phyloP scores from a whole-genome alignment of 2,329 filamentous ascomycete genomes.

The Ophiostoma sp. region DNA sequence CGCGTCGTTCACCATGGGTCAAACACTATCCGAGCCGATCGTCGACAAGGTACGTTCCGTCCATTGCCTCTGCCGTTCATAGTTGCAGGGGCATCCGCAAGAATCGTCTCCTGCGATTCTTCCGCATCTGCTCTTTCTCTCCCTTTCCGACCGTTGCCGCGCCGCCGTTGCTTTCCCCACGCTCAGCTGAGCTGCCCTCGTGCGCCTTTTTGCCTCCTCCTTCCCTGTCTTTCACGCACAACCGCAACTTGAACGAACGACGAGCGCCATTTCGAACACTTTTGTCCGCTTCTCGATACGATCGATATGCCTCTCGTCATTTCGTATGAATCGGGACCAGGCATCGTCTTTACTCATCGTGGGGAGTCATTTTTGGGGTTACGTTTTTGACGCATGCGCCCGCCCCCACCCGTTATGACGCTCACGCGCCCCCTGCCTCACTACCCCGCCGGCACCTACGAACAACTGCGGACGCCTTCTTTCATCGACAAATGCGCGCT shows the following conservation, averaged over 20 bases:
- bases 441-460: constrained; percentile 9
- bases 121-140: background rate
- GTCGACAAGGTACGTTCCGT: constrained; percentile 84
- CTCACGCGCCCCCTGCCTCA: constrained; percentile 13
- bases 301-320: background rate
- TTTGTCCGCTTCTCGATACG: background rate
- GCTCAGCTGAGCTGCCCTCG: constrained; percentile 12
- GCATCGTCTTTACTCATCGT: background rate
- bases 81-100: background rate
- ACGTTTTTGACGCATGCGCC: constrained; percentile 1
- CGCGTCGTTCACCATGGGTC: constrained; percentile 71
- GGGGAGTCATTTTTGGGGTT: background rate
- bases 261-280: background rate
- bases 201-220: constrained; percentile 9
- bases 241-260: constrained; percentile 5
- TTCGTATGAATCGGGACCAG: background rate
- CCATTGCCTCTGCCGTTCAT: constrained; percentile 9
- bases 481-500: background rate
- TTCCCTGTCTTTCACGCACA: background rate
- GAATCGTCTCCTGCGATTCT: background rate
- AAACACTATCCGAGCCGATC: constrained; percentile 98
- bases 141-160: constrained; percentile 13
- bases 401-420: constrained; percentile 11
- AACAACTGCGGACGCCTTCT: background rate
- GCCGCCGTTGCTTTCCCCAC: background rate